Evolutionary conservation across 1,284 basidiomycete species (phyloP).

Genomic region (Trichosporon sp.): DNA sequence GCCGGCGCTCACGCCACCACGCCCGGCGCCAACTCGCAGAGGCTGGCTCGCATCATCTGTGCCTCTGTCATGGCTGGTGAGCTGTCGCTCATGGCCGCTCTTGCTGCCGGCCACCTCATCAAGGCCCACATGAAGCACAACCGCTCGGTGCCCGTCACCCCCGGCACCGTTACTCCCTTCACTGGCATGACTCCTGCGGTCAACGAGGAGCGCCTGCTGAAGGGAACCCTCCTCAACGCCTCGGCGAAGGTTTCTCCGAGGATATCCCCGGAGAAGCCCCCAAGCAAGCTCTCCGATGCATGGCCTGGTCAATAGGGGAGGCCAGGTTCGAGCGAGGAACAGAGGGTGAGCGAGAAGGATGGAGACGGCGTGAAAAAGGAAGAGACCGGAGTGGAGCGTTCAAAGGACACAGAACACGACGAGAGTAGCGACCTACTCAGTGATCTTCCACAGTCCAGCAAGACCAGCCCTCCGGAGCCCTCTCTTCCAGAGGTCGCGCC

Average conservation of each 20-base stretch:
- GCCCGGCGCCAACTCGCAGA: conserved; percentile 81
- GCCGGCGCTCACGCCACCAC: conserved; percentile 73
- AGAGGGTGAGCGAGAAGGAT: neutral
- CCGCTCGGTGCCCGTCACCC: conserved; percentile 42
- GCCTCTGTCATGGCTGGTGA: conserved; percentile 93
- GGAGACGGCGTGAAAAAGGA: neutral
- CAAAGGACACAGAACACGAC: neutral
- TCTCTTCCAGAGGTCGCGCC: neutral
- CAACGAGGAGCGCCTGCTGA: conserved; percentile 25
- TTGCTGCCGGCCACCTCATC: conserved; percentile 87
- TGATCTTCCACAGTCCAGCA: neutral
- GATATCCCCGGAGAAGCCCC: neutral
- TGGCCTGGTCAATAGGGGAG: conserved; percentile 14
- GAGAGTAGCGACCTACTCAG: neutral
- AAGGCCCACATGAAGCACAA: conserved; percentile 67
- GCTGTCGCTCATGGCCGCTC: conserved; percentile 76
- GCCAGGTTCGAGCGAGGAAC: conserved; percentile 1
- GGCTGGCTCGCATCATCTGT: conserved; percentile 77
- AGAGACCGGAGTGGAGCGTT: neutral
- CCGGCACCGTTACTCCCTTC: conserved; percentile 39
- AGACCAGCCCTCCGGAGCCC: neutral
- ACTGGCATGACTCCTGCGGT: conserved; percentile 31
- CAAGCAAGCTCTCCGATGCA: conserved; percentile 8
- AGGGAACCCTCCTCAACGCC: conserved; percentile 13
- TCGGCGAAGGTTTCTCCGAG: conserved; percentile 5